A percentile compares a stretch with the other conserved stretches of the same genome.
These are phyloP conservation scores for Clausena lansium DNA, from an alignment of 345 rosid genomes.

Conservation along the genomic window DNA sequence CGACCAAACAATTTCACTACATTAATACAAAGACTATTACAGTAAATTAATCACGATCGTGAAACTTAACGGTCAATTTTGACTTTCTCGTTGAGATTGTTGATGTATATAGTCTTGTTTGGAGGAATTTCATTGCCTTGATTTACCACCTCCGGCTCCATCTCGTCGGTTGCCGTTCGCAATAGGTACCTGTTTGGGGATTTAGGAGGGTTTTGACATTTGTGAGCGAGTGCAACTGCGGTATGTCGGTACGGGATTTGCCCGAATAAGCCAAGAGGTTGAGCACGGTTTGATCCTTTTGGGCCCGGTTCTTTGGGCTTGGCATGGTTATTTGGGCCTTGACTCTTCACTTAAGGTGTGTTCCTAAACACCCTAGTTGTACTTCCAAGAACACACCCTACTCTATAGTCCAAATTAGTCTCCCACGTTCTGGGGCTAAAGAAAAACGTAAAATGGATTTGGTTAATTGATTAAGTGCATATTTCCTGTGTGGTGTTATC, in stretches of 20 bases:
- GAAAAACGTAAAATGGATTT: too few species aligned
- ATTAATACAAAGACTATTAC: constrained; percentile 37
- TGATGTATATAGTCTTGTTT: constrained; percentile 87
- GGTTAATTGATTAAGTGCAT: too few species aligned
- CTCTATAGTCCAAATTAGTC: too few species aligned
- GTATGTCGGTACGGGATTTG: neutral
- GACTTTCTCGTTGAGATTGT: constrained; percentile 96
- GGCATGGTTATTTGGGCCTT: neutral
- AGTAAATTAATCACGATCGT: neutral
- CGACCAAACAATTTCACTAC: constrained; percentile 6
- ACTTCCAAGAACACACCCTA: too few species aligned
- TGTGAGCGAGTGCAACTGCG: neutral
- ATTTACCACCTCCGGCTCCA: constrained; percentile 44
- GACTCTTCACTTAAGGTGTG: too few species aligned
- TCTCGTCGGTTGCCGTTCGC: constrained; percentile 17
- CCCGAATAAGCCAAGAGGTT: too few species aligned
- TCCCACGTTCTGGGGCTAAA: too few species aligned
- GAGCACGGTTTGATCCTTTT: neutral
- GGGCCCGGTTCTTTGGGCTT: neutral
- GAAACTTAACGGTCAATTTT: constrained; percentile 66
- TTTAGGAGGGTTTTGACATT: neutral
- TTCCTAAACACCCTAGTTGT: too few species aligned
- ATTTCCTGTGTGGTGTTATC: too few species aligned
- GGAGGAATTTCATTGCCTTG: constrained; percentile 52
- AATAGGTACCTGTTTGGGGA: neutral